Base-by-base conservation (phyloP, 176 grass and related monocot species). In the Cocos nucifera region DNA sequence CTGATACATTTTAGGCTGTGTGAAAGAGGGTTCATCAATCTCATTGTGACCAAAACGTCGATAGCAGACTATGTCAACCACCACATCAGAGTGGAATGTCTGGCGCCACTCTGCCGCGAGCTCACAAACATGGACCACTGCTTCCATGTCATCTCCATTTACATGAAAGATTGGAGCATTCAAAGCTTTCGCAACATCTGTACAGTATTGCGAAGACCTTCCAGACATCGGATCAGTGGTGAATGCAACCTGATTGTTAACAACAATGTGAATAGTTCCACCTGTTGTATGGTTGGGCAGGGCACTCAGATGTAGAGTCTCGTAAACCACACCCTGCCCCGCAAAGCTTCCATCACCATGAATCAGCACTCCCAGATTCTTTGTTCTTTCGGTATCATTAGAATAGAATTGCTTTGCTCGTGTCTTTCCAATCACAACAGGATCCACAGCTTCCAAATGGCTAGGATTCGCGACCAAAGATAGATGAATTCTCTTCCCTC, bases 21-120 rank as follows among this genome's bases (percentile, higher is more conserved):
- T 96, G 68, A 96, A 96, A 50, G 91, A 96, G n/a, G 91, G 91
- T 32, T 96, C 91, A 51, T 96, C 91, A 16, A 96, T 96, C 80
- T 96, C 91, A 49, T 96, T 96, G 56, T 96, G 91, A 5, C 91
- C 91, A 54, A 96, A 90, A 58, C 91, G 77, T 30, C 91, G 75
- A 53, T 96, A 96, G 54, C 91, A 96, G 53, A 96, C 82, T 23
- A 96, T 69, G 62, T 96, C 91, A 0, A 96, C 78, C 5, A 96
- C 91, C 4, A 96, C 91, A 39, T 96, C 91, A 59, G 86, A 90
- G 66, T 96, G 91, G 58, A 87, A 96, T 9, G 71, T 96, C 61
- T 96, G 91, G 6, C 91, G 83, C 91, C 91, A 96, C 69, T 96
- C 86, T 50, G 91, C 86, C 35, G 91, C 86, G 66, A 90, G 77